Percentiles rank a stretch among this genome's conserved stretches.
These are phyloP conservation scores for Podila minutissima DNA, from an alignment of 192 early-diverging fungal genomes.

Conservation along the genomic window DNA sequence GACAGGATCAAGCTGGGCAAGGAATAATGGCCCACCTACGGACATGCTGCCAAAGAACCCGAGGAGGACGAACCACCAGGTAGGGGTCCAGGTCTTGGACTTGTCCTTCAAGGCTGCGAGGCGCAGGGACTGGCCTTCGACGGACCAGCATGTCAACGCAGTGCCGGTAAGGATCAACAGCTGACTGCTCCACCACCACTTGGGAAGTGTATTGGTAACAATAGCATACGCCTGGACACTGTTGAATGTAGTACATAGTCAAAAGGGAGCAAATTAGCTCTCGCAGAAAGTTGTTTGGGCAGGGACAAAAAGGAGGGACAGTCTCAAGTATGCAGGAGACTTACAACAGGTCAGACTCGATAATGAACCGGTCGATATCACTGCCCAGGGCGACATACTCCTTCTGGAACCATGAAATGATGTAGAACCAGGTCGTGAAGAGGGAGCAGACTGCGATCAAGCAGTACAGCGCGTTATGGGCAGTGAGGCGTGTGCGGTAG, in stretches of 20 bases:
- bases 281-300: not conserved
- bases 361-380: constrained; percentile 33
- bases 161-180: constrained; percentile 42
- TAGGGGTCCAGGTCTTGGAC: constrained; percentile 31
- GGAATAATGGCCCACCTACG: constrained; percentile 43
- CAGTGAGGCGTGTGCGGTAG: constrained; percentile 25
- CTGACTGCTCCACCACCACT: constrained; percentile 53
- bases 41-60: constrained; percentile 52
- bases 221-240: constrained; percentile 50
- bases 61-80: constrained; percentile 49
- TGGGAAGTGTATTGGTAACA: constrained; percentile 45
- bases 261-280: too few relatives aligned
- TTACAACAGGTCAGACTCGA: constrained; percentile 52
- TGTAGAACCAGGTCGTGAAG: constrained; percentile 48
- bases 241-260: not conserved
- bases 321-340: not conserved
- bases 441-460: constrained; percentile 33
- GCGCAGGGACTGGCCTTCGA: constrained; percentile 38
- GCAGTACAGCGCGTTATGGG: constrained; percentile 39
- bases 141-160: constrained; percentile 45
- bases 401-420: constrained; percentile 38
- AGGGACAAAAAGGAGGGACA: not conserved
- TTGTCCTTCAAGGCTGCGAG: not conserved
- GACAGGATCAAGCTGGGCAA: constrained; percentile 30
- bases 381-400: constrained; percentile 30